Conservation (phyloP, 345 rosid genomes). For the Aethionema arabicum region DNA sequence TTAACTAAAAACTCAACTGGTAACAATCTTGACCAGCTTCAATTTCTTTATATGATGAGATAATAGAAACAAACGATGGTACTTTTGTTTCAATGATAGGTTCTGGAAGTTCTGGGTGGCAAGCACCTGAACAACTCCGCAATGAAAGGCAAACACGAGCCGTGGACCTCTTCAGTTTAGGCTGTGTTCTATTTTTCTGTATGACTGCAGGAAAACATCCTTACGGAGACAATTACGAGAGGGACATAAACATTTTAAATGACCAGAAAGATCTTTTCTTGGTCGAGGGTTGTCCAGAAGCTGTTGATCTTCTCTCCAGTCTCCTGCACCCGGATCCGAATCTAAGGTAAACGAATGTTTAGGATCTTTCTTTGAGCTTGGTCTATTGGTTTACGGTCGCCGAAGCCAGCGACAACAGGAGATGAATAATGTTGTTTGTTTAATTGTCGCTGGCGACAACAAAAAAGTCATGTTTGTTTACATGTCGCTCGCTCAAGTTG, state of each 20-base stretch:
- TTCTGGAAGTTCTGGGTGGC: constrained; percentile 88
- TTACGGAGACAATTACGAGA: constrained; percentile 64
- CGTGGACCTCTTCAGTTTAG: constrained; percentile 70
- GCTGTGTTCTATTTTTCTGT: constrained; percentile 76
- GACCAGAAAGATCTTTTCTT: constrained; percentile 62
- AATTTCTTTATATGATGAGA: constrained; percentile 2
- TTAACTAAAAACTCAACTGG: constrained; percentile 65
- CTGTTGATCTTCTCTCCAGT: constrained; percentile 59
- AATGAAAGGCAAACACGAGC: constrained; percentile 74
- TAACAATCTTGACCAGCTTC: constrained; percentile 28
- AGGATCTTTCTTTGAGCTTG: too few relatives aligned
- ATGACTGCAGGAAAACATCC: constrained; percentile 77
- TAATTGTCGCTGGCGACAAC: too few relatives aligned
- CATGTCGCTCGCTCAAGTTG: too few relatives aligned
- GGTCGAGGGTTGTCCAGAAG: constrained; percentile 63
- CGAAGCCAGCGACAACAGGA: too few relatives aligned
- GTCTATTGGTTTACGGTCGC: too few relatives aligned
- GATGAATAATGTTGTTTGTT: too few relatives aligned
- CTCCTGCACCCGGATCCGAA: constrained; percentile 55
- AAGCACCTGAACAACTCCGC: constrained; percentile 79
- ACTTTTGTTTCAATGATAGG: constrained; percentile 40
- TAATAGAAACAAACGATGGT: neutral
- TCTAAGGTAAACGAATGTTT: constrained; percentile 42
- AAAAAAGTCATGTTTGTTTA: too few relatives aligned
- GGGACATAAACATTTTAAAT: constrained; percentile 64